These are phyloP conservation scores for Colletotrichum lentis DNA, from an alignment of 2,329 filamentous ascomycete species.

Conservation along the genomic window DNA sequence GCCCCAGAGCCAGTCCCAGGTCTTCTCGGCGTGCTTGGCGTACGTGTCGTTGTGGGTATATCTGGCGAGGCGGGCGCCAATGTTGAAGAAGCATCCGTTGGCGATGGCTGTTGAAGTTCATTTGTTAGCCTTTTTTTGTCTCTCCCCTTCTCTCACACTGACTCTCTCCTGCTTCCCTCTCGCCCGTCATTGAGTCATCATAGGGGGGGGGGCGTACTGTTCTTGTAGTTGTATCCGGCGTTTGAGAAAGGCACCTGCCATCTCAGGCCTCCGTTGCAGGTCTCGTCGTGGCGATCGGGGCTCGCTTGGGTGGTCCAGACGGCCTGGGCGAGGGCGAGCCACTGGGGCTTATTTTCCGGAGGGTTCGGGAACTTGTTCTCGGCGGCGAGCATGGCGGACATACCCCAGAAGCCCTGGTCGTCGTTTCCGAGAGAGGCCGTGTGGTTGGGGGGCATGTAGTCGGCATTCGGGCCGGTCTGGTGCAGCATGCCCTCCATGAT, in stretches of 20 bases:
- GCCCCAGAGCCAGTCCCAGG: constrained; percentile 67
- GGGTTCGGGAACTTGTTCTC: constrained; percentile 71
- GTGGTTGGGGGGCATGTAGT: constrained; percentile 69
- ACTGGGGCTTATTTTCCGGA: constrained; percentile 61
- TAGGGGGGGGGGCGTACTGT: constrained; percentile 50
- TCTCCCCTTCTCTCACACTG: neutral
- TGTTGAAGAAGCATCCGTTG: constrained; percentile 70
- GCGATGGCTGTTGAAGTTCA: constrained; percentile 57
- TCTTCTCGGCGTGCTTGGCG: constrained; percentile 66
- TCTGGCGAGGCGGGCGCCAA: constrained; percentile 73
- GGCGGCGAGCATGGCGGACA: constrained; percentile 72
- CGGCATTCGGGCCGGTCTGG: constrained; percentile 64
- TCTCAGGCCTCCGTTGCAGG: constrained; percentile 74
- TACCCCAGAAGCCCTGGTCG: constrained; percentile 75
- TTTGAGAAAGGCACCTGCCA: constrained; percentile 83
- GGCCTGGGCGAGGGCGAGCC: constrained; percentile 72
- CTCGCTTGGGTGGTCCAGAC: constrained; percentile 71
- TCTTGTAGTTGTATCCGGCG: constrained; percentile 79
- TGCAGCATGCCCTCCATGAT: constrained; percentile 65
- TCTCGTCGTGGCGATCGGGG: constrained; percentile 68
- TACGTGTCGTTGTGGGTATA: constrained; percentile 75
- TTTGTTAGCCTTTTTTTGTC: constrained; percentile 10
- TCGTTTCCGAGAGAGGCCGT: constrained; percentile 69
- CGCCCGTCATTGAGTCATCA: too few relatives aligned
- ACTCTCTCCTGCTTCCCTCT: too few relatives aligned